Evolutionary conservation across 169 alveolate species (phyloP), one percentile per base, ranked within the genome.

Genomic region (Besnoitia besnoiti): DNA sequence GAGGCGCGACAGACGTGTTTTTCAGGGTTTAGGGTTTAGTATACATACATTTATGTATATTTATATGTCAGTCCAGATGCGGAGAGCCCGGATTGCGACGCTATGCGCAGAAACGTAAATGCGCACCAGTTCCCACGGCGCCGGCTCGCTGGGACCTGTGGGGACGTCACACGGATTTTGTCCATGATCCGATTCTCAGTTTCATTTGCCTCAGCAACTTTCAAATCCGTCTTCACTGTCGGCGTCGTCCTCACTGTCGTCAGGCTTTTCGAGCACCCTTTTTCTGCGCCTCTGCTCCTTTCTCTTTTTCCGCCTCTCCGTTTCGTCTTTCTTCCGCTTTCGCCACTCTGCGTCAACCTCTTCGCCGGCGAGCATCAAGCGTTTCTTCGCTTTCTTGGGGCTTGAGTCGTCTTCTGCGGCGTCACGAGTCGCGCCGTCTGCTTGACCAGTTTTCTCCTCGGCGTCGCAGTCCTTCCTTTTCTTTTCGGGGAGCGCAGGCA

Each of bases 361-460:
- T 50, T 61, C 91, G 50, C 10, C 91, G 91, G 19, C 91, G 85
- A 42, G 84, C 55, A 33, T 35, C 73, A 62, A 33, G 16, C 37
- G 73, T 50, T 14, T 82, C 46, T 33, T 61, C 44, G 49, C 46
- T 10, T 24, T 50, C 91, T 46, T n/a, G 30, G 12, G 33, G 27
- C 30, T n/a, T n/a, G 67, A 5, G 67, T 14, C 55, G 24, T 55
- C 67, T 55, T n/a, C 67, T n/a, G 7, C 67, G 35, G 67, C n/a
- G 91, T 44, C n/a, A 44, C 46, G 21, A 44, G 24, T 37, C 85
- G 42, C 85, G 42, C 47, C 55, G 62, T 73, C 21, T 61, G 75
- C 14, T 37, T 24, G 4, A 62, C 67, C 46, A 61, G n/a, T 14
- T 62, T 73, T 44, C 85, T 33, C 50, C 73, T 73, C 33, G 59